Evolutionary conservation across 805 yeast species (phyloP).

Genomic region (Groenewaldozyma tartarivorans): DNA sequence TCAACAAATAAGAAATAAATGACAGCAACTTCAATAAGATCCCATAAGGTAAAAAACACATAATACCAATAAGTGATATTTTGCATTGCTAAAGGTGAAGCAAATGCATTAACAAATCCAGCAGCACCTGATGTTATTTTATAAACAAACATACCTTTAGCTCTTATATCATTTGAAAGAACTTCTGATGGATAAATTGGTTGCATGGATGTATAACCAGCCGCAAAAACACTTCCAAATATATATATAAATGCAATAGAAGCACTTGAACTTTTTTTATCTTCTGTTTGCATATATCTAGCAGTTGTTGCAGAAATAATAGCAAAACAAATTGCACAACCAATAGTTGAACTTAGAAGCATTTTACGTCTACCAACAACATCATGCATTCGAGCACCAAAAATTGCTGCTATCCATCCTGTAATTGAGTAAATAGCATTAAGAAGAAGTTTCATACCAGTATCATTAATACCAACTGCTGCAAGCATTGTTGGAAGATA

Average conservation of each 20-base stretch:
- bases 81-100: slow-evolving; percentile 22
- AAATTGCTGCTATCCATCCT: slow-evolving; percentile 4
- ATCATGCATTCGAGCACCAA: slow-evolving; percentile 20
- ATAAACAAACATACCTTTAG: slow-evolving; percentile 22
- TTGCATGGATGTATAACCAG: slow-evolving; percentile 30
- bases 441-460: slow-evolving; percentile 7
- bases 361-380: slow-evolving; percentile 22
- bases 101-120: slow-evolving; percentile 11
- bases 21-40: slow-evolving; percentile 25
- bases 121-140: slow-evolving; percentile 7
- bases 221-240: slow-evolving; percentile 7
- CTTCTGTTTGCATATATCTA: slow-evolving; percentile 13
- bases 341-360: slow-evolving; percentile 17
- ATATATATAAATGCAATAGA: slow-evolving; percentile 11
- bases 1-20: slow-evolving; percentile 62
- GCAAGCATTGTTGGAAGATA: slow-evolving; percentile 10
- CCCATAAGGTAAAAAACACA: slow-evolving; percentile 25
- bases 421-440: slow-evolving; percentile 7
- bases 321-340: slow-evolving; percentile 16
- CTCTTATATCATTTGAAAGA: slow-evolving; percentile 23
- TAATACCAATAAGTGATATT: slow-evolving; percentile 25
- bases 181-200: slow-evolving; percentile 26
- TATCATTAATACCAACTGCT: slow-evolving; percentile 9
- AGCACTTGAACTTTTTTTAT: slow-evolving; percentile 18
- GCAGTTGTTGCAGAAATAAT: slow-evolving; percentile 22